Percentiles rank a stretch among this genome's conserved stretches.
phyloP scores from a whole-genome alignment of 78 protist genomes.

The Dictyostelium discoideum region DNA sequence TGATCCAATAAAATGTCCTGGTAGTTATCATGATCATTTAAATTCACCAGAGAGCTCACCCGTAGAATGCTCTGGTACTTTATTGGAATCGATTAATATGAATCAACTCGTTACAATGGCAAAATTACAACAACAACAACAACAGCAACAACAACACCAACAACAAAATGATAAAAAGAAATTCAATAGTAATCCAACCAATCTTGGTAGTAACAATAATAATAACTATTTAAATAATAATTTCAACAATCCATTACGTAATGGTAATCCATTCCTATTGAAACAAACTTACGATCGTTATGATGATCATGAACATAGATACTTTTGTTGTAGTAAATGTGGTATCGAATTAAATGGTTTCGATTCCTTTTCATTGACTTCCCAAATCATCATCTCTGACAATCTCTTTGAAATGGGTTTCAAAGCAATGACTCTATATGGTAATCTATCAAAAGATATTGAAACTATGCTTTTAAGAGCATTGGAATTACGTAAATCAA shows the following conservation, averaged over 20 bases:
- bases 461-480: not conserved
- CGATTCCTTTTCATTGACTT: slow-evolving; percentile 33
- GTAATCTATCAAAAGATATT: not conserved
- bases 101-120: not conserved
- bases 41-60: not conserved
- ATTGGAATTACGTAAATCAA: slow-evolving; percentile 24
- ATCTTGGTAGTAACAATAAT: not conserved
- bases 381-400: not conserved
- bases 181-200: not conserved
- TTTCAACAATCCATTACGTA: not conserved
- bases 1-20: slow-evolving; percentile 50
- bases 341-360: not conserved
- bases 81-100: slow-evolving; percentile 28
- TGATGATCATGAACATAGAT: slow-evolving; percentile 47
- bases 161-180: not conserved
- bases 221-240: not conserved
- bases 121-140: not conserved
- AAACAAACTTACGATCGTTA: not conserved
- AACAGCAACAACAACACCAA: not conserved
- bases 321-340: slow-evolving; percentile 45
- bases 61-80: slow-evolving; percentile 25
- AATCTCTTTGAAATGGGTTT: not conserved
- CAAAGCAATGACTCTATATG: not conserved
- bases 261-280: not conserved
- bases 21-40: not conserved